Conservation (phyloP, 2,329 filamentous ascomycete species). For the Coniochaeta sp. region DNA sequence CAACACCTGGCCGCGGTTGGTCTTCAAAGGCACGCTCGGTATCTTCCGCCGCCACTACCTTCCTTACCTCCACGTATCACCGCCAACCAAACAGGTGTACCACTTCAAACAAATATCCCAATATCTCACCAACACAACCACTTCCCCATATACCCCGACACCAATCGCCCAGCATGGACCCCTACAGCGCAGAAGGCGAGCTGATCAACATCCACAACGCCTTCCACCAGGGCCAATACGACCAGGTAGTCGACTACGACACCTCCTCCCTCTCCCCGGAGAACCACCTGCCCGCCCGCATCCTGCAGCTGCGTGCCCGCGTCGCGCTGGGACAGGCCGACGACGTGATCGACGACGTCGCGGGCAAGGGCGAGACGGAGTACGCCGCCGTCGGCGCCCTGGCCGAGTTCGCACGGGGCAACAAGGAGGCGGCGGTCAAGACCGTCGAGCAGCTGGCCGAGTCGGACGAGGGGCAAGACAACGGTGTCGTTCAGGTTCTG, state of each 20-base stretch:
- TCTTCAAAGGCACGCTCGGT: background rate
- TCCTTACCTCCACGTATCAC: background rate
- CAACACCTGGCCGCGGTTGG: background rate
- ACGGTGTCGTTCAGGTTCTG: slow-evolving; percentile 73
- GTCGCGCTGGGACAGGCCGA: slow-evolving; percentile 74
- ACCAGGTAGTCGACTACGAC: slow-evolving; percentile 80
- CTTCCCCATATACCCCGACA: too few relatives aligned
- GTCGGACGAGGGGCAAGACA: slow-evolving; percentile 48
- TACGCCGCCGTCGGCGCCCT: slow-evolving; percentile 75
- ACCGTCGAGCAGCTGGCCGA: slow-evolving; percentile 58
- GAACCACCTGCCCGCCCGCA: slow-evolving; percentile 68
- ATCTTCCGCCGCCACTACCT: background rate
- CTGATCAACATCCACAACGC: slow-evolving; percentile 64
- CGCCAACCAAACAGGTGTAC: background rate
- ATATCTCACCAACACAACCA: too few relatives aligned
- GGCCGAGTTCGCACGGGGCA: slow-evolving; percentile 58
- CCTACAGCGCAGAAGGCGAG: slow-evolving; percentile 65
- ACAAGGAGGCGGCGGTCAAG: slow-evolving; percentile 54
- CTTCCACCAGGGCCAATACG: slow-evolving; percentile 78
- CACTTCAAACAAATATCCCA: background rate
- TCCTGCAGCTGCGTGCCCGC: slow-evolving; percentile 75
- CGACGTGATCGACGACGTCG: slow-evolving; percentile 63
- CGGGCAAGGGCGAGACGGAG: slow-evolving; percentile 50
- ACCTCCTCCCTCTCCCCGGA: slow-evolving; percentile 69
- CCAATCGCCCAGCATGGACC: slow-evolving; percentile 45